A percentile compares a stretch with the other conserved stretches of the same genome.
phyloP scores from a whole-genome alignment of 2,329 filamentous ascomycete species.

The Fusarium protoensiforme region DNA sequence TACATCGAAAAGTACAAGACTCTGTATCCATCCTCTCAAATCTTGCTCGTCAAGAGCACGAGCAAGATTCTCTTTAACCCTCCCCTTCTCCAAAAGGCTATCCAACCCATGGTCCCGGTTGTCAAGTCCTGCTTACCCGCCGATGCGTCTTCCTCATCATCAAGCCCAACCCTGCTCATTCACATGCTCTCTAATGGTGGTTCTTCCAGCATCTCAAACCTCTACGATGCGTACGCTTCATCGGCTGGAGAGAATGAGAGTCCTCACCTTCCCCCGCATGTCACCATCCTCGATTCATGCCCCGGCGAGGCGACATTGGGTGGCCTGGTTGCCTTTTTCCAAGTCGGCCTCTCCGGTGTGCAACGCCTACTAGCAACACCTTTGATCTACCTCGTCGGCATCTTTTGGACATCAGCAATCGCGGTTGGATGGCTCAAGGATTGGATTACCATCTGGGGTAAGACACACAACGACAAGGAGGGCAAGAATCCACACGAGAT shows the following conservation, averaged over 20 bases:
- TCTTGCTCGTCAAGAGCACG: constrained; percentile 10
- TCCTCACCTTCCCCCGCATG: constrained; percentile 3
- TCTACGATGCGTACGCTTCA: constrained; percentile 4
- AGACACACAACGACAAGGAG: constrained; percentile 8
- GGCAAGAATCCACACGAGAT: constrained; percentile 10
- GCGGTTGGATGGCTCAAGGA: neutral
- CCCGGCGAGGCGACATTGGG: neutral
- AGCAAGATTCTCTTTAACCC: constrained; percentile 7
- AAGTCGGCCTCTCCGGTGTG: neutral
- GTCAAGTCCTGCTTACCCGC: neutral
- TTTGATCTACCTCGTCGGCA: neutral
- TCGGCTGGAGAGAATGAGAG: neutral
- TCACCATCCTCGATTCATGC: constrained; percentile 18
- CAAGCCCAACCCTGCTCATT: neutral
- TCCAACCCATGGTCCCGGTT: neutral
- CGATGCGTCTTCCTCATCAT: neutral
- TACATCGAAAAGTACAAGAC: constrained; percentile 21
- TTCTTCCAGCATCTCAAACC: neutral
- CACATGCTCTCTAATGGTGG: constrained; percentile 25
- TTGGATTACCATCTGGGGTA: constrained; percentile 6
- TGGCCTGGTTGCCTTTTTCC: neutral
- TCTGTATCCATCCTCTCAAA: neutral
- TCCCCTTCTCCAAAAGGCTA: neutral
- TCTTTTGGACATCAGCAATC: neutral
- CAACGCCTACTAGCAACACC: neutral